These are phyloP conservation scores for Sarocladium strictum DNA, from an alignment of 2,329 filamentous ascomycete species.

Conservation along the genomic window DNA sequence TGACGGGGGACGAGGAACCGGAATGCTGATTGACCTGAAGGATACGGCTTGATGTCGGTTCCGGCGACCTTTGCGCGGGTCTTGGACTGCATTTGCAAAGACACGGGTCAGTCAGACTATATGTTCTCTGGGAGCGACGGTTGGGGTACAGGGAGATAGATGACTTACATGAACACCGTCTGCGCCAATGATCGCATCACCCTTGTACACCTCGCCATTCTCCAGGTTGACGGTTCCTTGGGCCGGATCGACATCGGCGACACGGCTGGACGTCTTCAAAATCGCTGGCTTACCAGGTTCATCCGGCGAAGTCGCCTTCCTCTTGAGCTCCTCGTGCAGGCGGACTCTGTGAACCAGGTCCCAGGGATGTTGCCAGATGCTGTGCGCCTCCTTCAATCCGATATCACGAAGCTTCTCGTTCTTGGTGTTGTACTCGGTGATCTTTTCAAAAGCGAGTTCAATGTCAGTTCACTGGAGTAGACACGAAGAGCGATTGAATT, in stretches of 20 bases:
- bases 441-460: neutral
- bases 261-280: neutral
- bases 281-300: constrained; percentile 20
- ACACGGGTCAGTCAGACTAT: constrained; percentile 20
- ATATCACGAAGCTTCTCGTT: neutral
- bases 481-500: no score
- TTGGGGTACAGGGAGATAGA: no score
- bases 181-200: constrained; percentile 37
- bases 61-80: constrained; percentile 13
- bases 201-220: constrained; percentile 20
- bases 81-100: constrained; percentile 15
- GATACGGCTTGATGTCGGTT: constrained; percentile 18
- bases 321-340: constrained; percentile 29
- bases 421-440: neutral
- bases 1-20: constrained; percentile 27
- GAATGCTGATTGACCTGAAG: constrained; percentile 24
- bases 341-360: constrained; percentile 33
- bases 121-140: no score
- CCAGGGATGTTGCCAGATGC: constrained; percentile 1
- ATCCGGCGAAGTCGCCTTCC: constrained; percentile 23
- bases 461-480: no score
- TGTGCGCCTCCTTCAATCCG: neutral
- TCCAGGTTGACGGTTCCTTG: neutral
- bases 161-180: constrained; percentile 32
- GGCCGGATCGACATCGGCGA: neutral